phyloP scores from a whole-genome alignment of 148 eudicot species.

The Arctostaphylos glauca region DNA sequence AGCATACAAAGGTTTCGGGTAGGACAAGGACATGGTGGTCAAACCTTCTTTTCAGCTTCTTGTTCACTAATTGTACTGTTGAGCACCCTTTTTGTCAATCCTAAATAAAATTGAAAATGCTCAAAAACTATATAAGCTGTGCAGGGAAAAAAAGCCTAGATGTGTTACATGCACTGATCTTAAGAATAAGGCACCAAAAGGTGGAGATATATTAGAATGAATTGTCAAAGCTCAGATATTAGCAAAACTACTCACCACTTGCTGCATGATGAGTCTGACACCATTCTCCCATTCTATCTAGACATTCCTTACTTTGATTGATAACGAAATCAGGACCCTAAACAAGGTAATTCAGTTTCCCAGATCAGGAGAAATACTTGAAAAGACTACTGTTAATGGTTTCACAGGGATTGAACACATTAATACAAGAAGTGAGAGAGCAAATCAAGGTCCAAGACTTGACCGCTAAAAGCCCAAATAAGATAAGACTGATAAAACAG shows the following conservation, averaged over 20 bases:
- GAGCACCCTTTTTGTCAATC: constrained; percentile 75
- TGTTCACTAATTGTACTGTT: constrained; percentile 57
- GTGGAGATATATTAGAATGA: not conserved
- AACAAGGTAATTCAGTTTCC: constrained; percentile 13
- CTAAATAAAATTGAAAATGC: constrained; percentile 33
- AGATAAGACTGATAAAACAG: not conserved
- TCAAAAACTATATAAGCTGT: constrained; percentile 15
- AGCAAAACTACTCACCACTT: constrained; percentile 62
- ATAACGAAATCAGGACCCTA: constrained; percentile 93
- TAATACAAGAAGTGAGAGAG: not conserved
- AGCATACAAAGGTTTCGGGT: not conserved
- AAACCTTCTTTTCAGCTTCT: constrained; percentile 83
- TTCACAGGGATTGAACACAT: not conserved
- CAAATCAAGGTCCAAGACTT: constrained; percentile 9
- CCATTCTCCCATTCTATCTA: constrained; percentile 84
- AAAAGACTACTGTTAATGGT: not conserved
- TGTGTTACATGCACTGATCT: not conserved
- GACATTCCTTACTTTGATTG: constrained; percentile 74
- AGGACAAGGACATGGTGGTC: not conserved
- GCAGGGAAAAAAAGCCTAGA: not conserved
- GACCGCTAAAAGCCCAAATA: not conserved
- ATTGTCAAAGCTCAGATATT: constrained; percentile 5
- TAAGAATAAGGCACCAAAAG: not conserved
- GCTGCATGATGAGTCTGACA: constrained; percentile 79
- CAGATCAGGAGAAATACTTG: constrained; percentile 14